Base-by-base conservation (phyloP, 2,329 filamentous ascomycete genomes). In the Tolypocladium album region DNA sequence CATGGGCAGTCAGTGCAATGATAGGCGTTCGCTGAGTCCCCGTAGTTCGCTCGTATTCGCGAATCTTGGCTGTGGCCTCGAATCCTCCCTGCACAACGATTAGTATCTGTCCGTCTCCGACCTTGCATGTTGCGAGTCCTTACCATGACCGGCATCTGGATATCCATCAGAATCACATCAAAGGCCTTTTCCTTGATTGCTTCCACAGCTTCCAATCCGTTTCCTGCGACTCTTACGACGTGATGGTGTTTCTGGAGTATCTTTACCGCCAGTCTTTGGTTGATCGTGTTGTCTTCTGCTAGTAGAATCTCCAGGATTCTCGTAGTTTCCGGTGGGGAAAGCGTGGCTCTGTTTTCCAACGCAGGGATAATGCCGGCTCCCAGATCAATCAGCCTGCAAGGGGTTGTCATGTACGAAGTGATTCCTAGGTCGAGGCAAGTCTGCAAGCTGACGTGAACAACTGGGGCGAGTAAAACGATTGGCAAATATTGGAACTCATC, bases 121-220 rank as follows among this genome's bases (percentile, higher is more conserved):
- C 4, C 15, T 27, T 24, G 42, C 20, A 12, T 2, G 39, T 11
- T 36, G 20, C 2, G 24, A 22, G 34, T n/a, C 47, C 12, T 47
- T 53, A 89, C 87, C 92, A 97, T 97, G 69, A 97, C 89, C n/a
- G 94, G 94, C 94, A 99, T 99, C 73, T 97, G 94, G 22, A 99
- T 93, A 71, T 99, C 94, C 94, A 99, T 99, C 55, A 99, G 82
- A 64, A 99, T 94, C 63, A 96, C 90, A 73, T 99, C 94, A 72
- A 95, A 99, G 71, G 90, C 88, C 76, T 89, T 92, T 71, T 88
- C 85, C 80, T 95, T 92, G 67, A 97, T 86, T n/a, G 89, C 88
- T 70, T 97, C 89, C 17, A 97, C 86, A 1, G 94, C 94, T 71
- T 97, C 93, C 64, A 92, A 82, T 62, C 94, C 94, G 71, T 99